Base-by-base conservation (phyloP, 208 protist species). In the Zelonia costaricensis region DNA sequence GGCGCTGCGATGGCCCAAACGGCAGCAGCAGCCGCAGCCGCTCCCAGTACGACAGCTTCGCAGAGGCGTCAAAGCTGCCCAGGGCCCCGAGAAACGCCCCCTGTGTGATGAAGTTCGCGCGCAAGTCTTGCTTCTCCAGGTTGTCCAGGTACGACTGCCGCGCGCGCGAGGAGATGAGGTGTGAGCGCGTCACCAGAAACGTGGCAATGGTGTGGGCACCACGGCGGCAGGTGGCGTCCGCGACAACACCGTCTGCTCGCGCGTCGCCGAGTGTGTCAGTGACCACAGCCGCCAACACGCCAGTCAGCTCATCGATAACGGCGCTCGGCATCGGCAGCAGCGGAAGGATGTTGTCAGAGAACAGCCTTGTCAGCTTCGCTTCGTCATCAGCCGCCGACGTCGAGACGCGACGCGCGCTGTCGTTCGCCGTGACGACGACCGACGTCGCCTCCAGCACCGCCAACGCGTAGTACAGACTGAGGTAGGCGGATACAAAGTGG, bases 11-110 rank as follows among this genome's bases (percentile, higher is more conserved):
- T 9, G 76, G 30, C 4, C 68, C 71, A 27, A 69, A 65, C 13
- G 85, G 81, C 39, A 92, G 74, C 27, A 80, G 54, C 23, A 72
- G 36, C 30, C 79, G 76, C 43, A 86, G 74, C 3, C 74, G 66
- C 51, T 82, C 67, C 79, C 83, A 86, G 44, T 82, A 78, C 48
- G 78, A 63, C 25, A 74, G 38, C 25, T 63, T 69, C 15, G 48
- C 20, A 30, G 61, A 59, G 9, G 46, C 54, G 3, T 27, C 38
- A 25, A 39, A 67, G 54, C 38, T 55, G 40, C 45, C 59, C 36
- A 63, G 28, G 18, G 12, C 62, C n/a, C 62, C 62, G 20, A 54
- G 45, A 30, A 62, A 52, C 53, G 48, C 56, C 25, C 42, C 44
- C 16, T 66, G 43, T 7, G 27, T 66, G 20, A 42, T 70, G 54